Base-by-base conservation (phyloP, 257 asterid species). In the Salvia hispanica region DNA sequence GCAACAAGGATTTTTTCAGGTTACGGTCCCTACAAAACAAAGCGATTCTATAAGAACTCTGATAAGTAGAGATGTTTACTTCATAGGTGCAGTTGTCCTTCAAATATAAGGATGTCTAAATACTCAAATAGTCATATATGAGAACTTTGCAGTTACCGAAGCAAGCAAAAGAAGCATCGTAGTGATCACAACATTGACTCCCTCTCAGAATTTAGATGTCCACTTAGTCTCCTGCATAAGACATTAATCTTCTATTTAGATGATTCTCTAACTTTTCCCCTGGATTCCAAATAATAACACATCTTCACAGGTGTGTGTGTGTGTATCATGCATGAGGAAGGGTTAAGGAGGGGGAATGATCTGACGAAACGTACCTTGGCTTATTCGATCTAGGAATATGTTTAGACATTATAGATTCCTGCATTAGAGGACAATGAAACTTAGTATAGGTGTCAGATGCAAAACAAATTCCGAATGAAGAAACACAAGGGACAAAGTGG, bases 391-490 rank as follows among this genome's bases (percentile, higher is more conserved):
- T 87, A 3, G 80, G 70, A 52, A 81, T 78, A 77, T 79, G 92
- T 73, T 85, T 89, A 72, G 95, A 86, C 95, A 89, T 87, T 48
- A 89, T 77, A 60, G 91, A 85, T 56, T 88, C 93, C 95, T 89
- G 86, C 86, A 74, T 58, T 57, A 66, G 50, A 77, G 64, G 52
- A 67, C 44, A 44, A 9, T 37, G 63, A 21, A 18, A 55, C 51
- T 66, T 40, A 64, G 62, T 50, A 21, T 4, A 53, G 50, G 52
- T 60, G 69, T 6, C 57, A 40, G 54, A n/a, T 21, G 50, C 57
- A 51, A 36, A 39, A 15, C 40, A 50, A 36, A 16, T 12, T 25
- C 48, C 15, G 12, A 48, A 4, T n/a, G n/a, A 21, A 34, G 58
- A 21, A 34, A 45, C 25, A 58, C 13, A 25, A 45, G 45, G 62